Conservation (phyloP, 208 protist genomes). For the Histomonas meleagridis region DNA sequence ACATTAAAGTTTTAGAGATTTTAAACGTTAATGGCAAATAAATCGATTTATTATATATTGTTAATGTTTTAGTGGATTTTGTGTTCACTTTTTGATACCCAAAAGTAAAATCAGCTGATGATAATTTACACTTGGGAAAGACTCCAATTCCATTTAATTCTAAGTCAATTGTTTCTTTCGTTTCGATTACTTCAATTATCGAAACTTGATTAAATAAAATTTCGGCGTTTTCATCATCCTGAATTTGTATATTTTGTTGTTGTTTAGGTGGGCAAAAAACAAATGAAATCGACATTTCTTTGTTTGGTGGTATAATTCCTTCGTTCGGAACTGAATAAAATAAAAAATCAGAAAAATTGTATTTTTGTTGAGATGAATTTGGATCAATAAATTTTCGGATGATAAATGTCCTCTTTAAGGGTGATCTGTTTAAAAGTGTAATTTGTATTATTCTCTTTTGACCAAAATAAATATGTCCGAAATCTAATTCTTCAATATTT, state of each 20-base stretch:
- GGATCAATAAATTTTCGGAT: neutral
- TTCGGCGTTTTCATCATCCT: conserved; percentile 21
- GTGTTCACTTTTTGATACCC: neutral
- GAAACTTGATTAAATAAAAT: neutral
- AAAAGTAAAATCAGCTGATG: neutral
- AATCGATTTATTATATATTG: neutral
- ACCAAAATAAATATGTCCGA: neutral
- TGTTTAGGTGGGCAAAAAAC: neutral
- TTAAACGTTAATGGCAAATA: neutral
- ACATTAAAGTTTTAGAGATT: neutral
- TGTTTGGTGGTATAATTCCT: neutral
- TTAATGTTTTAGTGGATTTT: neutral
- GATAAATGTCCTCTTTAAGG: neutral
- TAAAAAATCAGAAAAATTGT: neutral
- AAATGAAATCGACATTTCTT: neutral
- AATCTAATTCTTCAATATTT: neutral
- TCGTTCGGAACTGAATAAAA: neutral
- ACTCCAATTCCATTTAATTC: neutral
- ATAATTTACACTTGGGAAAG: neutral
- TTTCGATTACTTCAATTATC: neutral
- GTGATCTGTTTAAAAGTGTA: neutral
- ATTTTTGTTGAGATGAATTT: neutral
- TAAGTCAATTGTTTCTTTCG: neutral
- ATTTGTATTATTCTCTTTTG: neutral
- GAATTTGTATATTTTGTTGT: neutral